phyloP scores from a whole-genome alignment of 768 basidiomycete genomes.

The Lactarius akahatsu region DNA sequence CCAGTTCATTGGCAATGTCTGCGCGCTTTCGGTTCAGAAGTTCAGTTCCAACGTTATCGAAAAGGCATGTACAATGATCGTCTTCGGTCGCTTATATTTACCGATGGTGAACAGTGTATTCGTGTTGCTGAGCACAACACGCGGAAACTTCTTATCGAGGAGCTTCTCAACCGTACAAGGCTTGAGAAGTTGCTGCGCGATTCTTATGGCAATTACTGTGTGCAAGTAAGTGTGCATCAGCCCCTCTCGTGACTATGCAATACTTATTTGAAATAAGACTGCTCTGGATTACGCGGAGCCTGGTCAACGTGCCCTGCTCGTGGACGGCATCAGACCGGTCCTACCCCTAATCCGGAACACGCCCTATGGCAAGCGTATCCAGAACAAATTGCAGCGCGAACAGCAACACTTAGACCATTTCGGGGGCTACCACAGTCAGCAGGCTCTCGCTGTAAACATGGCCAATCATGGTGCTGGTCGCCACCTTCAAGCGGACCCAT shows the following conservation, averaged over 20 bases:
- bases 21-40: slow-evolving; percentile 96
- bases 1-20: slow-evolving; percentile 97
- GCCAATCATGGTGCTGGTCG: slow-evolving; percentile 51
- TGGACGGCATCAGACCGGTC: slow-evolving; percentile 98
- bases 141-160: slow-evolving; percentile 92
- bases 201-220: slow-evolving; percentile 95
- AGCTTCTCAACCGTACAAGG: slow-evolving; percentile 89
- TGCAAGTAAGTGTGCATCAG: slow-evolving; percentile 55
- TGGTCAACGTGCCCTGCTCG: slow-evolving; percentile 84
- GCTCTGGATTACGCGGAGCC: slow-evolving; percentile 97
- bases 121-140: slow-evolving; percentile 96
- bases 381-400: slow-evolving; percentile 96
- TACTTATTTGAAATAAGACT: slow-evolving; percentile 53
- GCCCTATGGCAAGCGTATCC: slow-evolving; percentile 98
- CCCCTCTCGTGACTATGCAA: slow-evolving; percentile 2
- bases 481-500: slow-evolving; percentile 54
- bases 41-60: slow-evolving; percentile 99
- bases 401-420: slow-evolving; percentile 63
- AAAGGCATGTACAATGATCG: slow-evolving; percentile 52
- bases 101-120: slow-evolving; percentile 48
- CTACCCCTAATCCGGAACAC: slow-evolving; percentile 98
- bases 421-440: slow-evolving; percentile 58
- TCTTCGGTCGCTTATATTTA: neutral
- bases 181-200: slow-evolving; percentile 95
- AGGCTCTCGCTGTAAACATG: slow-evolving; percentile 56